Conservation (phyloP, 805 yeast genomes). For the Wickerhamomyces bisporus region DNA sequence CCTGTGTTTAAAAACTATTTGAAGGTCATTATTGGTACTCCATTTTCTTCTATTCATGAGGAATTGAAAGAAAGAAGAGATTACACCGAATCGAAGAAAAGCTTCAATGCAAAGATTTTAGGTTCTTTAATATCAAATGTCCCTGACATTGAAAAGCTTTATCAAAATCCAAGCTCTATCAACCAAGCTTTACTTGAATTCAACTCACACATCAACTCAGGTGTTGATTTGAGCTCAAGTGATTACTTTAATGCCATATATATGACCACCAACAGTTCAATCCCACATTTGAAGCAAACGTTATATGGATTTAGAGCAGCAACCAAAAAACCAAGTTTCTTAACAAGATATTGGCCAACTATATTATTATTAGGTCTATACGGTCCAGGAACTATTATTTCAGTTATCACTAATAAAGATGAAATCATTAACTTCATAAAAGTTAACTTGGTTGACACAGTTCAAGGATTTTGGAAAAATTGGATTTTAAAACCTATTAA, state of each 20-base stretch:
- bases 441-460: slow-evolving; percentile 58
- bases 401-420: slow-evolving; percentile 45
- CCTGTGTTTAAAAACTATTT: slow-evolving; percentile 16
- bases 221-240: no score
- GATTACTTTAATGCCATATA: neutral
- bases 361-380: slow-evolving; percentile 35
- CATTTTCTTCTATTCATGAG: slow-evolving; percentile 28
- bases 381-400: slow-evolving; percentile 47
- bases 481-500: slow-evolving; percentile 80
- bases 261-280: neutral
- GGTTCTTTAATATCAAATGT: slow-evolving; percentile 32
- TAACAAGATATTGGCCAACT: slow-evolving; percentile 65
- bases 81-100: slow-evolving; percentile 19
- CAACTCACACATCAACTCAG: neutral
- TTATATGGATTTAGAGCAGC: neutral
- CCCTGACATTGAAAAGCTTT: slow-evolving; percentile 22
- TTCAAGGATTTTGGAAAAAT: slow-evolving; percentile 61
- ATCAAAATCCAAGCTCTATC: neutral
- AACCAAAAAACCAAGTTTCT: slow-evolving; percentile 32
- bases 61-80: slow-evolving; percentile 24
- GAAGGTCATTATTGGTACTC: slow-evolving; percentile 30
- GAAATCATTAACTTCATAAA: slow-evolving; percentile 52
- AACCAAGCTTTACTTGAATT: neutral
- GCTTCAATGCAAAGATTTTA: slow-evolving; percentile 28
- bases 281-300: neutral